phyloP scores from a whole-genome alignment of 2,329 filamentous ascomycete genomes.

The Calonectria crousiana region DNA sequence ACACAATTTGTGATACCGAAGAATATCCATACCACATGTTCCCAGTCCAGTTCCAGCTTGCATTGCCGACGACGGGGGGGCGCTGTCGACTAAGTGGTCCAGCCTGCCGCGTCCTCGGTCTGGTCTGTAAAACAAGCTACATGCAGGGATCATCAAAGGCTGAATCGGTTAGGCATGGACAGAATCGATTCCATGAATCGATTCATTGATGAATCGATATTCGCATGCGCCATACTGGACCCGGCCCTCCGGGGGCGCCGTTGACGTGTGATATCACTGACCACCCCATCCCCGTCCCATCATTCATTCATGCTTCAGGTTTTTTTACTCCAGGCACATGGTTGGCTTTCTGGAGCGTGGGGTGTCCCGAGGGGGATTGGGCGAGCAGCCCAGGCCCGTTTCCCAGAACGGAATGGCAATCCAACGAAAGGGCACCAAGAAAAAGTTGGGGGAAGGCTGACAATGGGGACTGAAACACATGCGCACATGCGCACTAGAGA shows the following conservation, averaged over 20 bases:
- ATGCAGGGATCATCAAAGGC: not conserved
- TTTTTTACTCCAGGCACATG: conserved; percentile 1
- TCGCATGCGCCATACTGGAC: not conserved
- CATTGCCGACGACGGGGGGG: conserved; percentile 24
- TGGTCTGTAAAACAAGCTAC: not conserved
- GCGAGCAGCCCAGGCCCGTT: not conserved
- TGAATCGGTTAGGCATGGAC: not conserved
- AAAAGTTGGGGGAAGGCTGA: conserved; percentile 11
- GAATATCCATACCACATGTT: not conserved
- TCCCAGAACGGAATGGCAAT: conserved; percentile 8
- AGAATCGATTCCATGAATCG: not conserved
- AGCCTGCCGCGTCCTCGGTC: not conserved
- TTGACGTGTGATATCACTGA: conserved; percentile 40
- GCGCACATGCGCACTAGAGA: not conserved
- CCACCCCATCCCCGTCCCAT: not conserved
- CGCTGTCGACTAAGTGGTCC: conserved; percentile 7
- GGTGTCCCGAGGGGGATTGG: conserved; percentile 7
- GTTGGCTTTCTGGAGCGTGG: conserved; percentile 22
- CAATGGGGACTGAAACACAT: conserved; percentile 6
- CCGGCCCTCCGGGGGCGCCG: conserved; percentile 25
- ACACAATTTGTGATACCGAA: not conserved
- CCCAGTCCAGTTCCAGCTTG: conserved; percentile 2
- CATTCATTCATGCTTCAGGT: not conserved
- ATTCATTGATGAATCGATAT: conserved; percentile 7
- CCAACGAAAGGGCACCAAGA: not conserved